Evolutionary conservation across 2,329 filamentous ascomycete genomes (phyloP).

Genomic region (Elsinoe necatrix): DNA sequence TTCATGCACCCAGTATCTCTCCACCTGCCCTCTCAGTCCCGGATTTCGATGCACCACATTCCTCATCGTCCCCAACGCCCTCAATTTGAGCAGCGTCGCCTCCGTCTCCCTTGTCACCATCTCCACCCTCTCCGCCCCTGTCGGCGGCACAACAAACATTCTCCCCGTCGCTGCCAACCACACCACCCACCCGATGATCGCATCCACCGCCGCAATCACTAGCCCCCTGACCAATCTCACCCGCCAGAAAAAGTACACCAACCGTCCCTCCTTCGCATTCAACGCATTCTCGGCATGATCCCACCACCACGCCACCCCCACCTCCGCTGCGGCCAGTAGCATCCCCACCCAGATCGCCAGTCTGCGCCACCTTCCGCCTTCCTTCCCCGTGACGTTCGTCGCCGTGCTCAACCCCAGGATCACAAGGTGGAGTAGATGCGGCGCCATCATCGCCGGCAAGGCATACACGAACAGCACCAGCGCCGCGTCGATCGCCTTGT

Average conservation of each 20-base stretch:
- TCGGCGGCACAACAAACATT: constrained; percentile 57
- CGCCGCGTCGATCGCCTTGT: constrained; percentile 34
- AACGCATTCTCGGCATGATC: constrained; percentile 56
- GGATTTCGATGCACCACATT: constrained; percentile 73
- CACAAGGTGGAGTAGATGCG: constrained; percentile 73
- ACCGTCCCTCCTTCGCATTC: constrained; percentile 50
- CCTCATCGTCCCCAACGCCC: constrained; percentile 63
- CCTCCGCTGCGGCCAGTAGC: constrained; percentile 53
- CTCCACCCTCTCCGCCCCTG: constrained; percentile 59
- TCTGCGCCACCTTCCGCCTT: constrained; percentile 60
- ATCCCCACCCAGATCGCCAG: constrained; percentile 57
- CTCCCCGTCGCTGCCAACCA: constrained; percentile 75
- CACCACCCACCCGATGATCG: constrained; percentile 53
- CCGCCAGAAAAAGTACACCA: constrained; percentile 66
- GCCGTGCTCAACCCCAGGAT: constrained; percentile 68
- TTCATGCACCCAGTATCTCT: constrained; percentile 76
- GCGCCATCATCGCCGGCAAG: constrained; percentile 60
- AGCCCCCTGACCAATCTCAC: constrained; percentile 55
- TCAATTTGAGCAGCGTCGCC: constrained; percentile 56
- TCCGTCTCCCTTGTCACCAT: constrained; percentile 49
- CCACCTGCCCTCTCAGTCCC: constrained; percentile 55
- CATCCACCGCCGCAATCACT: constrained; percentile 57
- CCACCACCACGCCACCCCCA: constrained; percentile 58
- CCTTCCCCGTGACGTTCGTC: constrained; percentile 52
- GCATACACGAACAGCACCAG: constrained; percentile 72